Evolutionary conservation across 495 filamentous ascomycete genomes (phyloP).

Genomic region (Sphaerosporella brunnea): DNA sequence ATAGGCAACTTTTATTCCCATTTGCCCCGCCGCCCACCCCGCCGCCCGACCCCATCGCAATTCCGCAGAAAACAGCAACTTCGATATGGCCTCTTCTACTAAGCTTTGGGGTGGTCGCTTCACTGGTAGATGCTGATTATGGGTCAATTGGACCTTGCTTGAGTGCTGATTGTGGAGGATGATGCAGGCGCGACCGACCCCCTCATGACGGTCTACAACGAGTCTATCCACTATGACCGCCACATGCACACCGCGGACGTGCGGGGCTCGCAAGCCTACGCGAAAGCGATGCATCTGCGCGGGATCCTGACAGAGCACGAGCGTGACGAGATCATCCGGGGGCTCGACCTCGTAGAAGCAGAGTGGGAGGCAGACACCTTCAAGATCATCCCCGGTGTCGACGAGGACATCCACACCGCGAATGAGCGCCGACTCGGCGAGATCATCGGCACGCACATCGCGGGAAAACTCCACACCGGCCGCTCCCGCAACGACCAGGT

Average conservation of each 20-base stretch:
- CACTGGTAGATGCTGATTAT: conserved; percentile 46
- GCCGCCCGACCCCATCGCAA: no score
- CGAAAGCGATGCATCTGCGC: conserved; percentile 60
- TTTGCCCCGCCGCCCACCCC: no score
- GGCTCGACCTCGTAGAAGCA: conserved; percentile 49
- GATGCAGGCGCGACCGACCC: conserved; percentile 52
- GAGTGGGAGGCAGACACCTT: conserved; percentile 56
- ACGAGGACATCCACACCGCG: conserved; percentile 75
- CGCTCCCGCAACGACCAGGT: conserved; percentile 88
- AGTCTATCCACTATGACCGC: conserved; percentile 69
- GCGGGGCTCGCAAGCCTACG: conserved; percentile 66
- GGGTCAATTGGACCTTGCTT: conserved; percentile 4
- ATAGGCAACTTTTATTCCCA: no score
- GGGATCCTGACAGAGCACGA: conserved; percentile 60
- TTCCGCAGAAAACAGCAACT: no score
- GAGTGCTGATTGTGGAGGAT: conserved; percentile 11
- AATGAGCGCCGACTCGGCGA: conserved; percentile 84
- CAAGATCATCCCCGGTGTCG: conserved; percentile 40
- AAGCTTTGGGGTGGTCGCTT: conserved; percentile 76
- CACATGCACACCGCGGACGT: conserved; percentile 69
- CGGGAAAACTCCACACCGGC: conserved; percentile 85
- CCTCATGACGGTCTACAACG: conserved; percentile 78
- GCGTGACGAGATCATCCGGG: conserved; percentile 57
- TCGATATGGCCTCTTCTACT: no score
- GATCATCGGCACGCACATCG: conserved; percentile 70